Evolutionary conservation across 75 land plant genomes (phyloP).

Genomic region (Selaginella tamariscina): DNA sequence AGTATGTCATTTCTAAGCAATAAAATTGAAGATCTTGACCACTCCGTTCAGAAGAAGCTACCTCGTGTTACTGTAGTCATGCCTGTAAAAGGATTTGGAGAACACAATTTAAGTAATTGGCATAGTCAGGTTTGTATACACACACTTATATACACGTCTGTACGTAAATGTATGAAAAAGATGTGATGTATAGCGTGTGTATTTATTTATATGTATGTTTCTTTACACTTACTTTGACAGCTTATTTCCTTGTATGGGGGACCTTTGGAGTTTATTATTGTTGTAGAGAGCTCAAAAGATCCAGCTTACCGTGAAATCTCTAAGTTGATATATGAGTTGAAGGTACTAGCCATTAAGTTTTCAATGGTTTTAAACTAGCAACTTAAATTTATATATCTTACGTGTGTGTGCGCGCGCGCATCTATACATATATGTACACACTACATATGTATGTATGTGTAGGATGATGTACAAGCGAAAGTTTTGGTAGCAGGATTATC

Average conservation of each 20-base stretch:
- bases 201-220: neutral
- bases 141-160: neutral
- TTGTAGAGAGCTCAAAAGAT: slow-evolving; percentile 84
- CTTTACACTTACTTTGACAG: slow-evolving; percentile 33
- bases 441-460: slow-evolving; percentile 1
- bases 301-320: slow-evolving; percentile 76
- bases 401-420: too few species aligned
- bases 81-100: slow-evolving; percentile 98
- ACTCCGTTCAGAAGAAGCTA: slow-evolving; percentile 64
- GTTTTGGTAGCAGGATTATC: slow-evolving; percentile 78
- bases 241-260: slow-evolving; percentile 95
- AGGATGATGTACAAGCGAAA: slow-evolving; percentile 68
- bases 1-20: slow-evolving; percentile 66
- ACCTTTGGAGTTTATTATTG: slow-evolving; percentile 90
- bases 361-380: too few species aligned
- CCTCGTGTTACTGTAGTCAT: slow-evolving; percentile 87
- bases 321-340: slow-evolving; percentile 39
- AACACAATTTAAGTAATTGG: slow-evolving; percentile 93
- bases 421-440: too few species aligned
- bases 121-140: slow-evolving; percentile 60
- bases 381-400: too few species aligned
- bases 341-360: slow-evolving; percentile 56
- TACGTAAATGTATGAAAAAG: slow-evolving; percentile 1
- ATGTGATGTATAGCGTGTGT: neutral
- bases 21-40: slow-evolving; percentile 72